A percentile compares a stretch with the other conserved stretches of the same genome.
Conservation (phyloP, 2,329 filamentous ascomycete genomes). For the Ceratocystiopsis minuta region DNA sequence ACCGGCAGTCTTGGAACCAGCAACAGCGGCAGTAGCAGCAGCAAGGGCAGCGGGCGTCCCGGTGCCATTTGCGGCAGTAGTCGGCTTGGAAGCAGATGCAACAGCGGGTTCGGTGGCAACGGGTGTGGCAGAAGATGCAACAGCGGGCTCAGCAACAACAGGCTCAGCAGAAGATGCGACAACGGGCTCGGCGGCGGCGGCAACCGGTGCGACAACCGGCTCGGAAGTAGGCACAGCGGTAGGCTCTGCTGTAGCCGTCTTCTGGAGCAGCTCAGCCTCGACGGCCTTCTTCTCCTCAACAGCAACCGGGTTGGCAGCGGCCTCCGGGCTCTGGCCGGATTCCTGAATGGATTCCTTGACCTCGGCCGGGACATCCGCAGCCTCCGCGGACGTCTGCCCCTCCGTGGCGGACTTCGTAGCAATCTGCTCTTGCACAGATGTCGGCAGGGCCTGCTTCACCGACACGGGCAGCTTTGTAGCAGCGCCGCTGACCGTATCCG, state of each 20-base stretch:
- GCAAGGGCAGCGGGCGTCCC: slow-evolving; percentile 3
- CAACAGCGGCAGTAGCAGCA: slow-evolving; percentile 5
- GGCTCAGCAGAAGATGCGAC: slow-evolving; percentile 16
- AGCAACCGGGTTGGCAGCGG: slow-evolving; percentile 46
- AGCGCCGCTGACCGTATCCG: slow-evolving; percentile 18
- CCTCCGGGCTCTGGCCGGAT: slow-evolving; percentile 49
- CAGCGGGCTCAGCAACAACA: slow-evolving; percentile 8
- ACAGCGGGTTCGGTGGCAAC: slow-evolving; percentile 2
- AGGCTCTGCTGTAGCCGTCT: slow-evolving; percentile 17
- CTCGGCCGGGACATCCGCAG: slow-evolving; percentile 33
- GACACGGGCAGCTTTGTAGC: slow-evolving; percentile 33
- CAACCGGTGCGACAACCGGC: slow-evolving; percentile 2
- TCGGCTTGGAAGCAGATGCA: background rate
- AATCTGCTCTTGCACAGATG: slow-evolving; percentile 29
- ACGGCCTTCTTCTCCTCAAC: slow-evolving; percentile 59
- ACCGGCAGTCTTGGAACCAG: slow-evolving; percentile 4
- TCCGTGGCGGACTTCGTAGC: slow-evolving; percentile 20
- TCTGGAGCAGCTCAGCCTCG: slow-evolving; percentile 54
- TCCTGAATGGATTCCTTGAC: slow-evolving; percentile 40
- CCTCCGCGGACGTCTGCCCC: slow-evolving; percentile 15
- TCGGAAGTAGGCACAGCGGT: slow-evolving; percentile 15
- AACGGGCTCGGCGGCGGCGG: slow-evolving; percentile 9
- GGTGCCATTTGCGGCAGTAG: too few relatives aligned
- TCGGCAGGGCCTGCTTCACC: slow-evolving; percentile 32
- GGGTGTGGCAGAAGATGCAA: background rate